These are phyloP conservation scores for Aspergillus hancockii DNA, from an alignment of 495 filamentous ascomycete species.

Conservation along the genomic window DNA sequence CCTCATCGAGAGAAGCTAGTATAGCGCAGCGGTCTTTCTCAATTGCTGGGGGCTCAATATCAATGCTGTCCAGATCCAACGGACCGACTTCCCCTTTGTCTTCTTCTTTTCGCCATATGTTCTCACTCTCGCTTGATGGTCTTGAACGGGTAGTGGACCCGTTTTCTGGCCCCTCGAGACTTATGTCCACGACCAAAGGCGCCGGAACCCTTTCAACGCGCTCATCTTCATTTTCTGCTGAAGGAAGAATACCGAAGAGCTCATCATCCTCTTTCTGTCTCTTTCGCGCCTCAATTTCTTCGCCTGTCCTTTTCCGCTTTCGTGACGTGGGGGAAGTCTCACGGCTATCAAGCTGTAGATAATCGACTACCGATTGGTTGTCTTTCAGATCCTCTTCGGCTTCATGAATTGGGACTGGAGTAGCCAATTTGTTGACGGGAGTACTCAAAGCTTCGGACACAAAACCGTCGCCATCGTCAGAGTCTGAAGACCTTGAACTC, in stretches of 20 bases:
- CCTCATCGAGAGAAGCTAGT: not conserved
- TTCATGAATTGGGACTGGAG: constrained; percentile 5
- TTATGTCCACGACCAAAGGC: constrained; percentile 1
- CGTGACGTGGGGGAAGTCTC: constrained; percentile 49
- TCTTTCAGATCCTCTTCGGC: constrained; percentile 6
- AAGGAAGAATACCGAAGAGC: constrained; percentile 58
- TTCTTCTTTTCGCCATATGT: not conserved
- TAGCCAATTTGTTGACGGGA: constrained; percentile 7
- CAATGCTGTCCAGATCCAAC: not conserved
- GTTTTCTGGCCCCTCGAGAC: constrained; percentile 4
- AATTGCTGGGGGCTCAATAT: not conserved
- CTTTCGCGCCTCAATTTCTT: constrained; percentile 64
- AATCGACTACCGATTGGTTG: constrained; percentile 4
- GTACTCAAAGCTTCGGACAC: constrained; percentile 28
- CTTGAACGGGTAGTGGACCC: not conserved
- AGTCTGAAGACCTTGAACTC: constrained; percentile 65
- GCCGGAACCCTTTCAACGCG: constrained; percentile 3
- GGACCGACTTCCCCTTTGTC: not conserved
- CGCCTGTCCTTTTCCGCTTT: constrained; percentile 69
- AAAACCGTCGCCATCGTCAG: constrained; percentile 63
- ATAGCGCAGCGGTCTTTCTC: constrained; percentile 1
- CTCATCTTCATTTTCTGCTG: constrained; percentile 13
- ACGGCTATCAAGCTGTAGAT: constrained; percentile 13
- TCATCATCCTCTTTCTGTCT: constrained; percentile 76
- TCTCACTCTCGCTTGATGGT: not conserved